Conservation (phyloP, 768 basidiomycete species). For the Kockovaella imperatae region DNA sequence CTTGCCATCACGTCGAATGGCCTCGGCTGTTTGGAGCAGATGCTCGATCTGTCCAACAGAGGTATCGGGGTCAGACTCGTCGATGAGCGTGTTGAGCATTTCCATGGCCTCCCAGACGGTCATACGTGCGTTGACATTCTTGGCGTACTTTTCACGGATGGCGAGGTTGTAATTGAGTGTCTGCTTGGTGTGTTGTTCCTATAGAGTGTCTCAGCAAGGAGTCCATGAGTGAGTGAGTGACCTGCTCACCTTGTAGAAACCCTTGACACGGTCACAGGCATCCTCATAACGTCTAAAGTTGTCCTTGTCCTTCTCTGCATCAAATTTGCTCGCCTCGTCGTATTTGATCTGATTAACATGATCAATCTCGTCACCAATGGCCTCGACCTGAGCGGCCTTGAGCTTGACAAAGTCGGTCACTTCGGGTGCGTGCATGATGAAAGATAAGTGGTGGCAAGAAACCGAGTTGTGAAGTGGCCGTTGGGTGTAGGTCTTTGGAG, state of each 20-base stretch:
- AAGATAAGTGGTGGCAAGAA: too few species aligned
- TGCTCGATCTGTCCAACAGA: slow-evolving; percentile 70
- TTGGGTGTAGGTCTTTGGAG: too few species aligned
- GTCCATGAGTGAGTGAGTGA: neutral
- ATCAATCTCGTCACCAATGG: slow-evolving; percentile 37
- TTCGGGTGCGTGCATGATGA: slow-evolving; percentile 34
- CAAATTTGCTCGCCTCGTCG: slow-evolving; percentile 32
- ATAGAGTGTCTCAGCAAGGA: slow-evolving; percentile 17
- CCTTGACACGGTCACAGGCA: slow-evolving; percentile 40
- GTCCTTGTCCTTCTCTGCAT: slow-evolving; percentile 38
- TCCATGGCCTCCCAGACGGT: slow-evolving; percentile 44
- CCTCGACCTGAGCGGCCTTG: slow-evolving; percentile 31
- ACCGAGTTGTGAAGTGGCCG: too few species aligned
- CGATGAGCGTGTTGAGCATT: slow-evolving; percentile 70
- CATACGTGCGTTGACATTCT: slow-evolving; percentile 63
- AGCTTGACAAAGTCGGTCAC: slow-evolving; percentile 28
- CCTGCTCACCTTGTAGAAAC: slow-evolving; percentile 35
- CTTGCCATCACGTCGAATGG: slow-evolving; percentile 44
- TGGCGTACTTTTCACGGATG: slow-evolving; percentile 64
- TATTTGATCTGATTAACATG: slow-evolving; percentile 38
- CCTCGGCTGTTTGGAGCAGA: slow-evolving; percentile 57
- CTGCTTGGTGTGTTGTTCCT: slow-evolving; percentile 58
- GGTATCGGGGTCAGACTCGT: slow-evolving; percentile 76
- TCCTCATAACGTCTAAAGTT: slow-evolving; percentile 39
- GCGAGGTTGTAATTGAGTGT: slow-evolving; percentile 78